Evolutionary conservation across 805 yeast species (phyloP).

Genomic region (Myxozyma monticola): DNA sequence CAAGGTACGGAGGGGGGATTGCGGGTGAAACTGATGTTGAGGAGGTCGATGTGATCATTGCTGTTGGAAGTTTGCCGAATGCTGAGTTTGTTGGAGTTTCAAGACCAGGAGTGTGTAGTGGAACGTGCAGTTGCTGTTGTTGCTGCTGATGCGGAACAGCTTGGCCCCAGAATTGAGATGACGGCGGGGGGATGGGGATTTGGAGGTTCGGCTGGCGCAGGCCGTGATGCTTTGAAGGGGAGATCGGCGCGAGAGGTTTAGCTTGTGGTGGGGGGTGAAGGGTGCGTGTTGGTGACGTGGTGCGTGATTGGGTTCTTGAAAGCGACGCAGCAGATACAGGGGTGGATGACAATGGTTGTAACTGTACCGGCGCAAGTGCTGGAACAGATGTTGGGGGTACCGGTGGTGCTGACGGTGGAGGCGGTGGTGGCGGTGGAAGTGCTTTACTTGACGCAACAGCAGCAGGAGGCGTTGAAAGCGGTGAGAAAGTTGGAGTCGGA

Average conservation of each 20-base stretch:
- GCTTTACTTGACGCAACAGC: slow-evolving; percentile 4
- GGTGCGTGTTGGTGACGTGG: slow-evolving; percentile 17
- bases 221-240: slow-evolving; percentile 6
- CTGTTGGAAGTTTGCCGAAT: not conserved
- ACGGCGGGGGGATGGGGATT: slow-evolving; percentile 27
- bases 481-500: not conserved
- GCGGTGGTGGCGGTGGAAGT: not conserved
- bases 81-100: not conserved
- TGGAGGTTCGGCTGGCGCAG: slow-evolving; percentile 22
- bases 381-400: not conserved
- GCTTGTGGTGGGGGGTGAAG: too few species aligned
- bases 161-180: slow-evolving; percentile 16
- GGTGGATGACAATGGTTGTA: too few species aligned
- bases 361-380: not conserved
- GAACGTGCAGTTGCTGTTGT: not conserved
- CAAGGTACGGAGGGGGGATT: not conserved
- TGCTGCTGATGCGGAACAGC: slow-evolving; percentile 2
- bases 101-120: not conserved
- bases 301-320: too few species aligned
- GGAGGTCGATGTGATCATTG: not conserved
- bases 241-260: slow-evolving; percentile 6
- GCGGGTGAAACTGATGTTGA: not conserved
- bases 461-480: not conserved
- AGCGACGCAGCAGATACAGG: not conserved
- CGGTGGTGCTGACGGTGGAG: slow-evolving; percentile 2